Conservation (phyloP, 768 basidiomycete species). For the Calvatia gigantea region DNA sequence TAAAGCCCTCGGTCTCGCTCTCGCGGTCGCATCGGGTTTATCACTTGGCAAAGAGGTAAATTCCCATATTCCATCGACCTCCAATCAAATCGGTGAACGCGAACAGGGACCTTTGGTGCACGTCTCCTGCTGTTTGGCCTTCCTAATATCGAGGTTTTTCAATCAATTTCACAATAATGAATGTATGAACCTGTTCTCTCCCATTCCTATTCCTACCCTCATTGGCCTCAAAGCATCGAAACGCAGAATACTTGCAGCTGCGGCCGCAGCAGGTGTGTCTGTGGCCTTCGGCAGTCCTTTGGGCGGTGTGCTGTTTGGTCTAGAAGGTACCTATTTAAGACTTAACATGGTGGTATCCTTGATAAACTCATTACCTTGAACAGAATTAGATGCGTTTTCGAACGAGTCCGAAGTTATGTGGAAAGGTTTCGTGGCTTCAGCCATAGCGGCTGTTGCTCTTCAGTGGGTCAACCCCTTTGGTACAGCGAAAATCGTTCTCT, state of each 20-base stretch:
- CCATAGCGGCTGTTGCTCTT: slow-evolving; percentile 79
- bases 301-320: slow-evolving; percentile 81
- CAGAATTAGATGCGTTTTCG: slow-evolving; percentile 65
- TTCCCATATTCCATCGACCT: slow-evolving; percentile 15
- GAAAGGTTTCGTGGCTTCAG: slow-evolving; percentile 88
- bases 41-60: slow-evolving; percentile 80
- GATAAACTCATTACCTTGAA: not conserved
- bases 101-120: slow-evolving; percentile 78
- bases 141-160: slow-evolving; percentile 63
- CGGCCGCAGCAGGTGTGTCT: slow-evolving; percentile 82
- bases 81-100: slow-evolving; percentile 3
- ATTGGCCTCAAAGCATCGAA: slow-evolving; percentile 54
- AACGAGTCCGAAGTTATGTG: slow-evolving; percentile 77
- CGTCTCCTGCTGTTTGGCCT: slow-evolving; percentile 80
- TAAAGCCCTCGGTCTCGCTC: slow-evolving; percentile 78
- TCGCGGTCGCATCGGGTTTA: slow-evolving; percentile 82
- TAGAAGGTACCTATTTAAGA: slow-evolving; percentile 50
- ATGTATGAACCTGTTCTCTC: slow-evolving; percentile 34
- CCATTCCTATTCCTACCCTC: not conserved
- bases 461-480: slow-evolving; percentile 86
- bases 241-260: slow-evolving; percentile 76
- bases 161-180: slow-evolving; percentile 75
- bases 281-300: slow-evolving; percentile 88
- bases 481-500: slow-evolving; percentile 79
- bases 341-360: not conserved